Percentiles rank a stretch among this genome's conserved stretches.
These are phyloP conservation scores for Termitomyces eurrhizus DNA, from an alignment of 768 basidiomycete genomes.

Conservation along the genomic window DNA sequence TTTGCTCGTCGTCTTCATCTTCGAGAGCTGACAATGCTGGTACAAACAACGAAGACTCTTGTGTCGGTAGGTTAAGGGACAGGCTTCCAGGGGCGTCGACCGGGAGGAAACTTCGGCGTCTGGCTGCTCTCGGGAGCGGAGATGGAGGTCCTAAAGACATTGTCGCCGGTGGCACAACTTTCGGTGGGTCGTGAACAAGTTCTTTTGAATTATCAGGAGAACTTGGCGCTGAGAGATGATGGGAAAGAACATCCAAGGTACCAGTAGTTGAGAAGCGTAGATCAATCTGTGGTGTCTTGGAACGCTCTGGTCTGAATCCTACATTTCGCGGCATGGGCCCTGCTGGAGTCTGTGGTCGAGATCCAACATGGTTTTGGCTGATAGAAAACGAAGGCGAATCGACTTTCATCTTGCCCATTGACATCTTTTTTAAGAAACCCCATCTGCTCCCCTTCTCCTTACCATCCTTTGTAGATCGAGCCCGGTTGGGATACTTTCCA, in stretches of 20 bases:
- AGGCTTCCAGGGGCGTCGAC: constrained; percentile 61
- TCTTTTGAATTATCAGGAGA: constrained; percentile 21
- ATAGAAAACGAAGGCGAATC: constrained; percentile 49
- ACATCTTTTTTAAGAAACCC: constrained; percentile 99
- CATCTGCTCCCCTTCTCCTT: constrained; percentile 75
- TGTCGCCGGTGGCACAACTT: constrained; percentile 19
- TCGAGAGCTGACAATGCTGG: constrained; percentile 43
- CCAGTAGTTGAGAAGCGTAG: constrained; percentile 72
- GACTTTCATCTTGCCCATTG: constrained; percentile 87
- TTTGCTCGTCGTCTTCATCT: constrained; percentile 31
- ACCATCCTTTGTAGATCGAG: constrained; percentile 28
- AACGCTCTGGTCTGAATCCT: constrained; percentile 27
- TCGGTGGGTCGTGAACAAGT: constrained; percentile 25
- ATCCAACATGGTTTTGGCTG: constrained; percentile 27
- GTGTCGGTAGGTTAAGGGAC: constrained; percentile 55
- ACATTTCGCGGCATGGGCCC: constrained; percentile 23
- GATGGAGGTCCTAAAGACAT: constrained; percentile 36
- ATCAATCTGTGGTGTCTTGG: constrained; percentile 58
- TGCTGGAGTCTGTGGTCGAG: constrained; percentile 28
- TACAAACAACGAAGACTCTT: constrained; percentile 60
- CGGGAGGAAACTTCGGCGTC: constrained; percentile 87
- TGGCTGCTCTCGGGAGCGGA: constrained; percentile 49
- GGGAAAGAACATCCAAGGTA: constrained; percentile 44
- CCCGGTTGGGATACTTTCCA: constrained; percentile 18
- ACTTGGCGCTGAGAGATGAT: constrained; percentile 27